Evolutionary conservation across 2,329 filamentous ascomycete genomes (phyloP).

Genomic region (Fusarium siculi): DNA sequence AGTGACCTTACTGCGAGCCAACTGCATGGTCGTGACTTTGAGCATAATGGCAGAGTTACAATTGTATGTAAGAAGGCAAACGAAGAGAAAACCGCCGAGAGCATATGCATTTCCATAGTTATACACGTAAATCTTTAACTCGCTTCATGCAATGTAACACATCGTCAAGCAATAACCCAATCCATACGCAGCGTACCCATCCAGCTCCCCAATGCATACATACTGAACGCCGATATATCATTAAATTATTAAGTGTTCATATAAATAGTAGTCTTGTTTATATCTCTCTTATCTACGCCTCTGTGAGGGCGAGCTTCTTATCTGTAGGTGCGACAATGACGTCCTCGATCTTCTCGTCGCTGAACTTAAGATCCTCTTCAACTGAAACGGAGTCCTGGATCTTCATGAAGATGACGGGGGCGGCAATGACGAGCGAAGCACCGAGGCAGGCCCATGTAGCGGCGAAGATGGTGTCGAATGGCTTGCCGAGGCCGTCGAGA

Average conservation of each 20-base stretch:
- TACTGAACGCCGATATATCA: constrained; percentile 8
- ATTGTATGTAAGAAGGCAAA: not conserved
- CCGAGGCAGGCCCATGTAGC: constrained; percentile 77
- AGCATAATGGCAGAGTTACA: not conserved
- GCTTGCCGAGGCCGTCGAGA: constrained; percentile 43
- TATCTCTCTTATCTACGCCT: constrained; percentile 17
- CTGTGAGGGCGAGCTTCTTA: constrained; percentile 31
- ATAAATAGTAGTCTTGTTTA: not conserved
- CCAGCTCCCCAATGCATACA: not conserved
- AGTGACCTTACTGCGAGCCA: not conserved
- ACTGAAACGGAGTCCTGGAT: constrained; percentile 80
- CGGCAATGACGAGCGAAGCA: constrained; percentile 77
- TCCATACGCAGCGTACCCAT: not conserved
- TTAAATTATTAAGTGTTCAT: constrained; percentile 17
- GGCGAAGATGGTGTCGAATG: constrained; percentile 78
- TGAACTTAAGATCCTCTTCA: constrained; percentile 86
- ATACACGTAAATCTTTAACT: not conserved
- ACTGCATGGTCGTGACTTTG: not conserved
- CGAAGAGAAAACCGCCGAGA: not conserved
- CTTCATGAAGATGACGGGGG: constrained; percentile 80
- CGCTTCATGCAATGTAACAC: not conserved
- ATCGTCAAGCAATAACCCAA: not conserved
- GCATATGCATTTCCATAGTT: not conserved
- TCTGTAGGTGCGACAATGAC: constrained; percentile 54
- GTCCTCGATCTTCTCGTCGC: constrained; percentile 83